These are phyloP conservation scores for Phytophthora nicotianae DNA, from an alignment of 352 stramenopile species.

Conservation along the genomic window DNA sequence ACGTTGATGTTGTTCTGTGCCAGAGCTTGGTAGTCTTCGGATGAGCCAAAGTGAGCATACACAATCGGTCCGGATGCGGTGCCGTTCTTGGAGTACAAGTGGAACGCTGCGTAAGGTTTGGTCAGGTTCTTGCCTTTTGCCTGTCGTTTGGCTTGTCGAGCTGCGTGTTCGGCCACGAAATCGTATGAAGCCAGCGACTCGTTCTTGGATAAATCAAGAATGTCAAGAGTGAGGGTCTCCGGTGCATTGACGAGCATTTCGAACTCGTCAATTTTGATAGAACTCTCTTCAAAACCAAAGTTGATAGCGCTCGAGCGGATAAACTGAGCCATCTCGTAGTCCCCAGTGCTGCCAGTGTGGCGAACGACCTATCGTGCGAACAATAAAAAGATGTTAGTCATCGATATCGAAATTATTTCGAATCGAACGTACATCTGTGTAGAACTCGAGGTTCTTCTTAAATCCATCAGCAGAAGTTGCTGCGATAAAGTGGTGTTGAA, in stretches of 20 bases:
- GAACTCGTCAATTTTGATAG: constrained; percentile 85
- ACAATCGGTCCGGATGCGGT: constrained; percentile 59
- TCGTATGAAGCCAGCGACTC: constrained; percentile 28
- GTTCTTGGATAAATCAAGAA: constrained; percentile 34
- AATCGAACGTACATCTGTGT: constrained; percentile 50
- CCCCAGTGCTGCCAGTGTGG: constrained; percentile 64
- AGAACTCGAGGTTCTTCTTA: constrained; percentile 76
- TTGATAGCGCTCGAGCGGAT: constrained; percentile 73
- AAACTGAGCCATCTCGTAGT: constrained; percentile 80
- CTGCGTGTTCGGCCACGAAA: constrained; percentile 33
- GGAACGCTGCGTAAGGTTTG: constrained; percentile 59
- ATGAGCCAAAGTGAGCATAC: constrained; percentile 78
- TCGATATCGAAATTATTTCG: neutral
- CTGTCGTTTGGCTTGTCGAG: constrained; percentile 30
- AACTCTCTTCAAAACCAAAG: constrained; percentile 75
- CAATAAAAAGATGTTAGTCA: constrained; percentile 1
- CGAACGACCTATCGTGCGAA: constrained; percentile 41
- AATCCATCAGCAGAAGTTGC: constrained; percentile 68
- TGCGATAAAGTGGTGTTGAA: constrained; percentile 80
- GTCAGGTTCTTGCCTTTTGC: constrained; percentile 36
- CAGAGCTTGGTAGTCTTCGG: constrained; percentile 70
- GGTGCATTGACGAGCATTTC: constrained; percentile 81
- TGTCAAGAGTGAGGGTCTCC: constrained; percentile 57
- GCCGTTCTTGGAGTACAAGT: constrained; percentile 86
- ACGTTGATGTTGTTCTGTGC: constrained; percentile 55